phyloP scores from a whole-genome alignment of 176 grass and related monocot genomes.

The Ananas comosus region DNA sequence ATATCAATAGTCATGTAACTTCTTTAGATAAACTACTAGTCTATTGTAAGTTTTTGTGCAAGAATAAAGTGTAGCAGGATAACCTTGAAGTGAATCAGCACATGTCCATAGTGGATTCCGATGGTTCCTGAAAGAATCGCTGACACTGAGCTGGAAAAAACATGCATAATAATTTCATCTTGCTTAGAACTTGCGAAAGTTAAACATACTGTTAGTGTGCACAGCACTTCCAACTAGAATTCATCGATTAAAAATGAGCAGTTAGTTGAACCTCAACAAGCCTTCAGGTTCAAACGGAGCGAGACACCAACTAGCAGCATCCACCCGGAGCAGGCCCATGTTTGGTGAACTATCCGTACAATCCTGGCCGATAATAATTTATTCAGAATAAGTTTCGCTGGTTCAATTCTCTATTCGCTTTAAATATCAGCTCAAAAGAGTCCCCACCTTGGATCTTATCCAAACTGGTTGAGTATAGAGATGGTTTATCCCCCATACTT shows the following conservation, averaged over 20 bases:
- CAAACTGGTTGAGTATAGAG: constrained; percentile 61
- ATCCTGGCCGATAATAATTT: constrained; percentile 9
- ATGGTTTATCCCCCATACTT: constrained; percentile 58
- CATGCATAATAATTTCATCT: background rate
- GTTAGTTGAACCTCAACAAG: constrained; percentile 36
- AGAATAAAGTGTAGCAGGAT: background rate
- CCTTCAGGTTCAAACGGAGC: constrained; percentile 65
- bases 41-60: no score
- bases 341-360: constrained; percentile 46
- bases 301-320: constrained; percentile 53
- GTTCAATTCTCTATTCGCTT: background rate
- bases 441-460: constrained; percentile 44
- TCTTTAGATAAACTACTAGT: background rate
- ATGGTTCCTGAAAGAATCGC: constrained; percentile 44
- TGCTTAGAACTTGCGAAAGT: background rate
- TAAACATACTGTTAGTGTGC: background rate
- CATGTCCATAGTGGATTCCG: constrained; percentile 45
- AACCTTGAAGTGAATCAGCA: constrained; percentile 48
- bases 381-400: background rate
- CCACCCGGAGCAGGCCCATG: constrained; percentile 29
- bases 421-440: background rate
- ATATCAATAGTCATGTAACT: background rate
- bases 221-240: constrained; percentile 49
- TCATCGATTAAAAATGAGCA: constrained; percentile 3
- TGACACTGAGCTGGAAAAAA: constrained; percentile 31